Evolutionary conservation across 208 protist genomes (phyloP).

Genomic region (Trypanosoma brucei): DNA sequence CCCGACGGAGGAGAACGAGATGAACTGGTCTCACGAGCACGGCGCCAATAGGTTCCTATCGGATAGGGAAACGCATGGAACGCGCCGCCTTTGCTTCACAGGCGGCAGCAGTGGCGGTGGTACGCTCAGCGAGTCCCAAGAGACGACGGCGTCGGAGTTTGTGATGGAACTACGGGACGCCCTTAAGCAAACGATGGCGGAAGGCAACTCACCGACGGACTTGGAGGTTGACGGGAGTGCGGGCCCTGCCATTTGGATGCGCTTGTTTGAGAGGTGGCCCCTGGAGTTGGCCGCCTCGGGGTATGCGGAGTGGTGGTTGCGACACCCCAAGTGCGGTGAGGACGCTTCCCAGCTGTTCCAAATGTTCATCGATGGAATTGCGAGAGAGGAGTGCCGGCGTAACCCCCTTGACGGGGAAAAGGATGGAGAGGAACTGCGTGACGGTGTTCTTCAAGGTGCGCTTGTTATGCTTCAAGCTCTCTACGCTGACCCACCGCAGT

Average conservation of each 20-base stretch:
- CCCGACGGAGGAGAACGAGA: neutral
- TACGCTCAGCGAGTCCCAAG: neutral
- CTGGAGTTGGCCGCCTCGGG: constrained; percentile 27
- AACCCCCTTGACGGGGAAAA: neutral
- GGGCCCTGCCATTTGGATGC: constrained; percentile 14
- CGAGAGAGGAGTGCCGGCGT: constrained; percentile 10
- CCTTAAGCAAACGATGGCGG: neutral
- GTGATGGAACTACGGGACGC: constrained; percentile 5
- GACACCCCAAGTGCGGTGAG: constrained; percentile 13
- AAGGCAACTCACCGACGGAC: neutral
- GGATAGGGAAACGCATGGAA: neutral
- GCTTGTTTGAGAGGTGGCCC: constrained; percentile 35
- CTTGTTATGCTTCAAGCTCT: constrained; percentile 20
- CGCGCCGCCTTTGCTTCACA: neutral
- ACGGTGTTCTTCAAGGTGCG: neutral
- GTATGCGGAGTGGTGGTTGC: constrained; percentile 62
- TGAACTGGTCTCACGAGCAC: neutral
- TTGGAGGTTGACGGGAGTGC: constrained; percentile 6
- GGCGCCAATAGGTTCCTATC: neutral
- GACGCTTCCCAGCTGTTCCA: constrained; percentile 11
- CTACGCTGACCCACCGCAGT: constrained; percentile 16
- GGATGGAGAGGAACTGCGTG: neutral
- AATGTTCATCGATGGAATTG: constrained; percentile 8
- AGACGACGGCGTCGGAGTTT: neutral
- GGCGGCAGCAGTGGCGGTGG: neutral